Percentiles rank a stretch among this genome's conserved stretches.
Conservation (phyloP, 352 stramenopile species). For the Pythium vanterpoolii region DNA sequence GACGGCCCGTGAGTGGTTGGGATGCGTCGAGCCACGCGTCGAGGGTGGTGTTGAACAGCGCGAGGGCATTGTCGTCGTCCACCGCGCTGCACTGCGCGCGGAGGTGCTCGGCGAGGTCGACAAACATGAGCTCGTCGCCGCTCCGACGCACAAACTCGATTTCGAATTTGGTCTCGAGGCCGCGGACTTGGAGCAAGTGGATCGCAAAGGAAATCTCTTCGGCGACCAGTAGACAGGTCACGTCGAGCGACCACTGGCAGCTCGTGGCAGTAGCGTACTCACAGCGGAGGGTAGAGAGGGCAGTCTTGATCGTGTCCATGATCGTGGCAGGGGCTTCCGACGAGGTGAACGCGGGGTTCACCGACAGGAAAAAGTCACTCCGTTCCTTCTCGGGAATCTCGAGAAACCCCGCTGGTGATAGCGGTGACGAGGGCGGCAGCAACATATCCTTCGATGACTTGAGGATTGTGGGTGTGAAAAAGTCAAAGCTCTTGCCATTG, state of each 20-base stretch:
- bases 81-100: constrained; percentile 51
- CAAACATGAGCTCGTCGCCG: constrained; percentile 58
- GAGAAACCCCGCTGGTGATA: constrained; percentile 48
- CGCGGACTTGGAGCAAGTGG: constrained; percentile 40
- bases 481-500: constrained; percentile 19
- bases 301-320: constrained; percentile 41
- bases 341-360: constrained; percentile 57
- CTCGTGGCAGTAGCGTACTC: constrained; percentile 29
- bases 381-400: constrained; percentile 54
- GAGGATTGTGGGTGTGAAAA: constrained; percentile 14
- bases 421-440: constrained; percentile 25
- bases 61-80: constrained; percentile 51
- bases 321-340: constrained; percentile 37
- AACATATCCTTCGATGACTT: constrained; percentile 16
- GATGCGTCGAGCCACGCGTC: constrained; percentile 56
- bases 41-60: constrained; percentile 42
- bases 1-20: constrained; percentile 45
- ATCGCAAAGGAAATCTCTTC: constrained; percentile 65
- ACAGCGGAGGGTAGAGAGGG: constrained; percentile 39
- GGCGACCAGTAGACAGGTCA: constrained; percentile 56
- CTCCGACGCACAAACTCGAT: constrained; percentile 51
- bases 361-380: constrained; percentile 36
- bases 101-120: constrained; percentile 48
- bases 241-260: constrained; percentile 42
- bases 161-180: constrained; percentile 32